Base-by-base conservation (phyloP, 2,329 filamentous ascomycete species). In the Dactylonectria macrodidyma region DNA sequence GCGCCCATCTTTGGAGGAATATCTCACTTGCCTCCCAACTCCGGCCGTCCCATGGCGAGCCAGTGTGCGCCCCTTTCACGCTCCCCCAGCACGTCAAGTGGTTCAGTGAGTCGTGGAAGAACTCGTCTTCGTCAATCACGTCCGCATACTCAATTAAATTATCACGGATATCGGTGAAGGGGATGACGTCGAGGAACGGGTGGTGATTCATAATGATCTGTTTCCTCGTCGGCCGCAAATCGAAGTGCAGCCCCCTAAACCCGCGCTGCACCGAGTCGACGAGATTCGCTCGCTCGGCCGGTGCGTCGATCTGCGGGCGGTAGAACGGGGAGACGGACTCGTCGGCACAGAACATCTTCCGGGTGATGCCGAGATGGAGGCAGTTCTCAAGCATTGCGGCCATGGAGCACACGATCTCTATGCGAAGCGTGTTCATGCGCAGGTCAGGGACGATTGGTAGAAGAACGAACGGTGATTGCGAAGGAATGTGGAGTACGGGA, bases 61-160 rank as follows among this genome's bases (percentile, higher is more conserved):
- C 76, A 4, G 73, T 74, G n/a, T 71, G 70, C 4, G 73, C 71
- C 2, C 73, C 77, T 7, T 64, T 60, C 3, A 74, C 65, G 11
- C 74, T 62, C 14, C 76, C 77, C 76, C 77, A 78, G 22, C 76
- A 78, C 33, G 71, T 78, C 54, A 78, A 60, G 47, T 77, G 74
- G 44, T 76, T 76, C n/a, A 76, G 50, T 6, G 73, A 68, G 38
- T 78, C 76, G 44, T 76, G 75, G 33, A 78, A 78, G 59, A 78
- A 76, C 62, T 76, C 76, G 33, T 76, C 74, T 62, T 76, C 73
- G 44, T 78, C 71, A 50, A 75, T 71, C 5, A 59, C 56, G n/a
- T 71, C 59, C 54, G 65, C 67, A 8, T 70, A 50, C 16, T 63
- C 57, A n/a, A 78, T 78, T 14, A 78, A 62, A 4, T 76, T 77